These are phyloP conservation scores for Tetracladium maxilliforme DNA, from an alignment of 2,329 filamentous ascomycete genomes.

Conservation along the genomic window DNA sequence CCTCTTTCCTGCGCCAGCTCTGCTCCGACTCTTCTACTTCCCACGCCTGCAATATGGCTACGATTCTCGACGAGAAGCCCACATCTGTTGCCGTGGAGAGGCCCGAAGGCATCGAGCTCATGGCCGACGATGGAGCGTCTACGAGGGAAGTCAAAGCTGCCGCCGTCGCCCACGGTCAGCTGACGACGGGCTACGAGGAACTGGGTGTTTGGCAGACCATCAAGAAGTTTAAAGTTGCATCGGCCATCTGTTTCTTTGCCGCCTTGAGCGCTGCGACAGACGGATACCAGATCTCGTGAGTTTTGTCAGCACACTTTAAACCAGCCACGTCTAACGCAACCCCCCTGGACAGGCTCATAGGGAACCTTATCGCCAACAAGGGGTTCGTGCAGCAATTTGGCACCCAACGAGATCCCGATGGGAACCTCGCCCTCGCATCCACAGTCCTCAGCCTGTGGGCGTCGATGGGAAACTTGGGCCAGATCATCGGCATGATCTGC, in stretches of 20 bases:
- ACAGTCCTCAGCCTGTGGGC: conserved; percentile 2
- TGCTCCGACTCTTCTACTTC: too few species aligned
- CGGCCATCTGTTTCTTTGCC: conserved; percentile 10
- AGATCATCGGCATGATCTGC: conserved; percentile 9
- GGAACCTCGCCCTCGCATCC: conserved; percentile 6
- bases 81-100: too few species aligned
- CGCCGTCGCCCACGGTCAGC: conserved; percentile 11
- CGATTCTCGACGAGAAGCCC: too few species aligned
- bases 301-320: too few species aligned
- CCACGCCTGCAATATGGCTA: too few species aligned
- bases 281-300: conserved; percentile 14
- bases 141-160: conserved; percentile 9
- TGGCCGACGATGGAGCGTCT: too few species aligned
- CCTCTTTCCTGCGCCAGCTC: too few species aligned
- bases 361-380: conserved; percentile 6
- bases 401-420: conserved; percentile 6
- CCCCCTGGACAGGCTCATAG: conserved; percentile 1
- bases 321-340: too few species aligned
- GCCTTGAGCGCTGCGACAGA: too few species aligned
- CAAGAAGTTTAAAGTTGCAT: conserved; percentile 12
- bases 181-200: conserved; percentile 12
- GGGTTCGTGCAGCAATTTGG: conserved; percentile 8
- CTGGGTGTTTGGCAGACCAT: conserved; percentile 12
- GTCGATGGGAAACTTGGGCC: conserved; percentile 1
- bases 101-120: too few species aligned